Base-by-base conservation (phyloP, 2,329 filamentous ascomycete genomes). In the Penicillium sp. region DNA sequence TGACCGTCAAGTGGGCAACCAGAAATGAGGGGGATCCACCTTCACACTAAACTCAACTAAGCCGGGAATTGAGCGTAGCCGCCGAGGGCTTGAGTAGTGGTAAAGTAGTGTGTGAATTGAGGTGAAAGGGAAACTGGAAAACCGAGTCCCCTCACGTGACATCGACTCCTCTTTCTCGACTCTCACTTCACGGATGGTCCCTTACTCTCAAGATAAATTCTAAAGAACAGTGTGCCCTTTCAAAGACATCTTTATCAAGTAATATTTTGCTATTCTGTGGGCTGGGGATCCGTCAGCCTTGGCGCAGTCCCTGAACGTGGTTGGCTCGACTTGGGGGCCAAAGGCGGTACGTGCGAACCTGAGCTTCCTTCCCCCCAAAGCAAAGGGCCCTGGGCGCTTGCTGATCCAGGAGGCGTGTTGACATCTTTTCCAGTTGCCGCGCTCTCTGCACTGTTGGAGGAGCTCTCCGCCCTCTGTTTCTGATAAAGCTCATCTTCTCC, bases 11-110 rank as follows among this genome's bases (percentile, higher is more conserved):
- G 70, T 98, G 98, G 0, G 93, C 93, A 44, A 53, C n/a, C 27
- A 45, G 39, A 46, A 7, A 21, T 23, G 33, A 50, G 48, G 33
- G 48, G 48, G 48, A n/a, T 25, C 48, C 48, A 42, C 39, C n/a
- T 3, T 13, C 23, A 23, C 39, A 50, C 48, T 50, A 50, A 50
- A 42, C 48, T 35, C 23, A 39, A 50, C 31, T 16, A 16, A 50
- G 48, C n/a, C 14, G 46, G 16, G 23, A 50, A 42, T 50, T 42
- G 48, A 33, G 16, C 39, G 48, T 95, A 0, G 93, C 92, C 8
- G 96, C 86, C 95, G 88, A 4, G 92, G 81, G 50, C 99, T 92
- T 16, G 2, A 42, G 93, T 90, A 39, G 86, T 93, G 79, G 13
- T 33, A 16, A 33, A 33, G 31, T 33, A 33, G 31, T 99, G 48